Percentiles rank a stretch among this genome's conserved stretches.
Evolutionary conservation across 371 early-diverging fungal genomes (phyloP).

Genomic region (Nosema bombycis): DNA sequence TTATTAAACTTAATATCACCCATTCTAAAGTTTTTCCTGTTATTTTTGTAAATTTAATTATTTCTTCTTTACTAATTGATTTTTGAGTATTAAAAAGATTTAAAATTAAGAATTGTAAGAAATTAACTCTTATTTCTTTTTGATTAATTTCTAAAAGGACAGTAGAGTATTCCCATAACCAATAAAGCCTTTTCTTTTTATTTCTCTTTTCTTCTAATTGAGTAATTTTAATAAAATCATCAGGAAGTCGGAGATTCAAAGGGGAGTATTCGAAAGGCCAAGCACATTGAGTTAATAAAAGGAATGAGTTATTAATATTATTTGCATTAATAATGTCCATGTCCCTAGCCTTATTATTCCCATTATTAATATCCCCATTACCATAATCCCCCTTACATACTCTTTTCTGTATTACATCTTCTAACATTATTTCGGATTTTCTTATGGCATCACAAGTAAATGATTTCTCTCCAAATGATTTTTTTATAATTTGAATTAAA

Average conservation of each 20-base stretch:
- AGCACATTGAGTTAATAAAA: conserved; percentile 26
- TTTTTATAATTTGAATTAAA: conserved; percentile 16
- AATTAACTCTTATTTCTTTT: conserved; percentile 19
- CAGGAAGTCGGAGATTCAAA: conserved; percentile 9
- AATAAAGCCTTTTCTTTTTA: conserved; percentile 9
- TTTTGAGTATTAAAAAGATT: conserved; percentile 8
- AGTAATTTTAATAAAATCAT: conserved; percentile 6
- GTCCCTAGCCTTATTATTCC: background rate
- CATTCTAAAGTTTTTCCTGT: background rate
- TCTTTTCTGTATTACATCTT: conserved; percentile 13
- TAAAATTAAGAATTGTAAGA: conserved; percentile 31
- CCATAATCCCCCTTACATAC: background rate
- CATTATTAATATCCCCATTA: background rate
- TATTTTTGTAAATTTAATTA: background rate
- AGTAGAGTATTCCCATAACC: conserved; percentile 28
- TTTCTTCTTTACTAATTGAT: background rate
- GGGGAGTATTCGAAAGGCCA: conserved; percentile 8
- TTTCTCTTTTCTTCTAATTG: background rate
- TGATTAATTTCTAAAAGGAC: conserved; percentile 10
- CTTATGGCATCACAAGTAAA: conserved; percentile 10
- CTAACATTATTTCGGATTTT: conserved; percentile 36
- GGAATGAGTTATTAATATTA: background rate
- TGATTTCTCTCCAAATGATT: background rate
- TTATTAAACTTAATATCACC: background rate
- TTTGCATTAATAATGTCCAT: background rate